Percentiles rank a stretch among this genome's conserved stretches.
Evolutionary conservation across 371 early-diverging fungal species (phyloP).

Genomic region (Mucor racemosus): DNA sequence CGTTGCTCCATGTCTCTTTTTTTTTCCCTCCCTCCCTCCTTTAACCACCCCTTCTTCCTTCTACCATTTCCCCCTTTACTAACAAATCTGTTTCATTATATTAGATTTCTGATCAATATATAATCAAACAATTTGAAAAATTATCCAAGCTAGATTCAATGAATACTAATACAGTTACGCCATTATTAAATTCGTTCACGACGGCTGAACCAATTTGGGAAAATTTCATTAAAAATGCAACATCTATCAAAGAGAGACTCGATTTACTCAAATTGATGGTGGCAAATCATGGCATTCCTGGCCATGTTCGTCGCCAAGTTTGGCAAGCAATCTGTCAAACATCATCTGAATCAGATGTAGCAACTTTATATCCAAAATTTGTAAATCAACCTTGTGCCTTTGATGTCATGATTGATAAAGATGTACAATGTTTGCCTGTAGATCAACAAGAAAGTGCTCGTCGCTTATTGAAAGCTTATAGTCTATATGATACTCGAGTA

Average conservation of each 20-base stretch:
- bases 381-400: conserved; percentile 55
- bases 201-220: conserved; percentile 10
- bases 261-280: background rate
- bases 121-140: background rate
- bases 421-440: conserved; percentile 53
- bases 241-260: background rate
- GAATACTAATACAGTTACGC: conserved; percentile 6
- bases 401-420: conserved; percentile 79
- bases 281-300: conserved; percentile 66
- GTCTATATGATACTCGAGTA: conserved; percentile 86
- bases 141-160: background rate
- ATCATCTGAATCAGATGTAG: background rate
- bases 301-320: conserved; percentile 68
- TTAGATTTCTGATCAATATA: conserved; percentile 8
- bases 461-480: conserved; percentile 87
- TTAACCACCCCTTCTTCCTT: background rate
- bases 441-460: conserved; percentile 74
- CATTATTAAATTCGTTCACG: background rate
- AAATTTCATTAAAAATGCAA: conserved; percentile 13
- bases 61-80: background rate
- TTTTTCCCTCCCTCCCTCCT: background rate
- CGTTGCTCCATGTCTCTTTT: background rate
- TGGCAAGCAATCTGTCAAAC: conserved; percentile 9
- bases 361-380: background rate
- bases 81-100: background rate